Conservation (phyloP, 768 basidiomycete genomes). For the Paxillus involutus region DNA sequence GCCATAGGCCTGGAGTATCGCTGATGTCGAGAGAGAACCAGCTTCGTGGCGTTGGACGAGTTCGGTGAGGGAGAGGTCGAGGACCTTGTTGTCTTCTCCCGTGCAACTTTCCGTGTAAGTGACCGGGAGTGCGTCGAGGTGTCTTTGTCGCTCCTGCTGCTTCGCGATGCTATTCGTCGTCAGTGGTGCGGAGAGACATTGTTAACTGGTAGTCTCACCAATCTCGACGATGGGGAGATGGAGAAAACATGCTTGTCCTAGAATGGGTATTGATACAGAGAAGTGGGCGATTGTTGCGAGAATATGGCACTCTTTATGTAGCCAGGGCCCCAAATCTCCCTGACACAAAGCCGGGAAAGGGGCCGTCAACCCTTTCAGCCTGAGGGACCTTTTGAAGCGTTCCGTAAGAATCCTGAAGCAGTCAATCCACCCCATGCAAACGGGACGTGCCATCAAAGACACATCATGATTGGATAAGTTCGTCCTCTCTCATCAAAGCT, state of each 20-base stretch:
- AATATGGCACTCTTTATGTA: constrained; percentile 1
- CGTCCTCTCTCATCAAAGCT: neutral
- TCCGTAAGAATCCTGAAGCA: neutral
- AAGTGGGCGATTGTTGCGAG: neutral
- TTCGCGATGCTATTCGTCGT: constrained; percentile 29
- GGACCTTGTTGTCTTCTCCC: constrained; percentile 36
- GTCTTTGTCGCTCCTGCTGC: constrained; percentile 29
- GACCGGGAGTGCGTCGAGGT: constrained; percentile 29
- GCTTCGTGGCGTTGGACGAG: constrained; percentile 34
- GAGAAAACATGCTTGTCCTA: constrained; percentile 20
- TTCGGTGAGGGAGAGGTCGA: constrained; percentile 36
- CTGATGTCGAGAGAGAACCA: constrained; percentile 25
- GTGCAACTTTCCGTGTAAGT: constrained; percentile 30
- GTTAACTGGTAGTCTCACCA: constrained; percentile 22
- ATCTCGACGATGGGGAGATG: constrained; percentile 27
- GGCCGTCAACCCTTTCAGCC: neutral
- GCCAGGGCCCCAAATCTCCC: neutral
- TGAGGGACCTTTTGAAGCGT: neutral
- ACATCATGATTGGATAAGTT: neutral
- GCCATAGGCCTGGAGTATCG: constrained; percentile 35
- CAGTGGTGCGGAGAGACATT: neutral
- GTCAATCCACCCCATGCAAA: neutral
- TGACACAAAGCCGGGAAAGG: neutral
- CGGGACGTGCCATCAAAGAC: neutral
- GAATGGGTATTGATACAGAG: neutral